Evolutionary conservation across 495 filamentous ascomycete species (phyloP), one percentile per base, ranked within the genome.

Genomic region (Trichoderma orchidacearum): DNA sequence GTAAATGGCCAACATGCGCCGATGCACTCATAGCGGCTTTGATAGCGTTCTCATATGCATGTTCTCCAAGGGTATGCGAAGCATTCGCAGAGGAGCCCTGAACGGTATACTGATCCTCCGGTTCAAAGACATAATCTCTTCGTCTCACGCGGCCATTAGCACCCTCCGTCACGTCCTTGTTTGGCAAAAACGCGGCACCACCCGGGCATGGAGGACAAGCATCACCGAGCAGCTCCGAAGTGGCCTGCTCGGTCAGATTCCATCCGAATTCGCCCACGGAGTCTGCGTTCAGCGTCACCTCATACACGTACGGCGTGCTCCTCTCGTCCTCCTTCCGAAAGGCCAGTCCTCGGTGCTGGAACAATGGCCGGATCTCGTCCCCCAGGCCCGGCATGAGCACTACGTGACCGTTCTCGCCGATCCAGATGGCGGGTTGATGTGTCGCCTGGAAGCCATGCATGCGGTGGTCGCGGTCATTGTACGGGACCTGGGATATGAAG

Each of bases 361-460:
- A 68, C 3, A 56, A 41, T 0, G 61, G 61, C 17, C 60, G 60
- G 2, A 66, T 54, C 17, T 62, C 58, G 5, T 48, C 41, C 3
- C 45, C 51, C 17, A 17, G 15, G 8, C 66, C 66, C 0, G 66
- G 64, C 28, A 53, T 53, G 1, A 68, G 48, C 13, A 66, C 62
- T 0, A 61, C 35, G 50, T 66, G 66, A 23, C 66, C 66, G 28
- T 64, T 58, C 38, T 68, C 66, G 0, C 66, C 66, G 61, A 68
- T 68, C 66, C 66, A 66, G 18, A 68, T 68, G 7, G 66, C 66
- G 17, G 66, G 66, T 36, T 68, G 66, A 30, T 68, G 66, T 17
- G 66, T 66, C 36, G 66, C 64, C 56, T 66, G 66, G 41, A 68
- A 66, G 18, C 66, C 64, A 25, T 68, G 66, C 30, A 68, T 58